These are phyloP conservation scores for Dioscorea dumetorum DNA, from an alignment of 106 monocot genomes.

Conservation along the genomic window DNA sequence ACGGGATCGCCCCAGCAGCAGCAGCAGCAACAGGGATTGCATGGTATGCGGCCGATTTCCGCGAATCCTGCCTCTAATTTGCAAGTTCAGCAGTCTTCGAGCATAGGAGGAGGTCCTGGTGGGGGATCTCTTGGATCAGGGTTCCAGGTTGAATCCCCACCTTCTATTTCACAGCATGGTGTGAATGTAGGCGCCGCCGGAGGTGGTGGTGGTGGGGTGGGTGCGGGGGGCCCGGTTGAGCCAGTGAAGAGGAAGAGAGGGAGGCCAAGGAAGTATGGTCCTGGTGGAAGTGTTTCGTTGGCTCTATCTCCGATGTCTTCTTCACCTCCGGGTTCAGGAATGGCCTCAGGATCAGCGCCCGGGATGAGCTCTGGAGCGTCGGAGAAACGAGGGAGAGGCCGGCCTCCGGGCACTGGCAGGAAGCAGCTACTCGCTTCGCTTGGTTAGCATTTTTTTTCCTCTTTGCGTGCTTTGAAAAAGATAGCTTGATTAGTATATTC, in stretches of 20 bases:
- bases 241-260: constrained; percentile 9
- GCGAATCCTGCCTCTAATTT: not conserved
- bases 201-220: not conserved
- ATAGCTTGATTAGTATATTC: constrained; percentile 1
- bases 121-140: not conserved
- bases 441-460: not conserved
- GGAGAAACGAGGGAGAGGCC: constrained; percentile 1
- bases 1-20: not conserved
- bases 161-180: not conserved
- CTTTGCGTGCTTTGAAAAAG: not conserved
- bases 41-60: not conserved
- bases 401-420: constrained; percentile 14
- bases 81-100: not conserved
- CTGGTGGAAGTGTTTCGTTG: not conserved
- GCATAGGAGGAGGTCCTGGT: not conserved
- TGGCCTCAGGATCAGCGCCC: not conserved
- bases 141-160: not conserved
- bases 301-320: constrained; percentile 6
- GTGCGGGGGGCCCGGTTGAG: not conserved
- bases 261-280: constrained; percentile 10
- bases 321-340: not conserved
- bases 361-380: not conserved
- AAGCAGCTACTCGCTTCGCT: constrained; percentile 13
- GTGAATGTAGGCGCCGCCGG: not conserved
- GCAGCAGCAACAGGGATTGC: not conserved